These are phyloP conservation scores for Tulasnella sp. DNA, from an alignment of 768 basidiomycete genomes.

Conservation along the genomic window DNA sequence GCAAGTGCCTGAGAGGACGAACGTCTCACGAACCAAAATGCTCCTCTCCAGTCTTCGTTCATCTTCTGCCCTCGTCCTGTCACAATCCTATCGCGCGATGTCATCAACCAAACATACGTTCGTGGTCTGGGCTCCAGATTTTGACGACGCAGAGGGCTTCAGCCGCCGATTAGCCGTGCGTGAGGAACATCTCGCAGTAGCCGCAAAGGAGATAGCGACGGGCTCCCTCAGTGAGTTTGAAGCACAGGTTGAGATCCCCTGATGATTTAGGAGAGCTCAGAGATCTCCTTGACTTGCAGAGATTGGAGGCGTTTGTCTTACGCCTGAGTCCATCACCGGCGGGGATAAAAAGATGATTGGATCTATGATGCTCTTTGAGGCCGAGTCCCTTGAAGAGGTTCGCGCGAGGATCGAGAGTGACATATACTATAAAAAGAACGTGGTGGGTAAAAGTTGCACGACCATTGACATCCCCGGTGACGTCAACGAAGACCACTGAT, in stretches of 20 bases:
- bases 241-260: too few relatives aligned
- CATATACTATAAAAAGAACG: constrained; percentile 33
- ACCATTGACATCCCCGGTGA: too few relatives aligned
- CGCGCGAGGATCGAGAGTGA: constrained; percentile 33
- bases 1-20: not conserved
- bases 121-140: constrained; percentile 58
- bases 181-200: constrained; percentile 36
- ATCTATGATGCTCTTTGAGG: constrained; percentile 46
- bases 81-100: not conserved
- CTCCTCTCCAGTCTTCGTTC: not conserved
- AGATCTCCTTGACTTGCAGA: constrained; percentile 30
- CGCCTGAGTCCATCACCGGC: constrained; percentile 39
- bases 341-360: constrained; percentile 48
- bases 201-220: constrained; percentile 26
- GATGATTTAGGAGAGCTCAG: constrained; percentile 19
- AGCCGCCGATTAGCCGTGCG: constrained; percentile 48
- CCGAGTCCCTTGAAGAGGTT: constrained; percentile 39
- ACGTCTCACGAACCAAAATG: not conserved
- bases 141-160: constrained; percentile 45
- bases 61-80: not conserved
- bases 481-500: too few relatives aligned
- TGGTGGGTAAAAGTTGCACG: constrained; percentile 37
- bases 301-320: constrained; percentile 46
- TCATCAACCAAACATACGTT: constrained; percentile 25
- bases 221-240: constrained; percentile 19